These are phyloP conservation scores for Hypomontagnella submonticulosa DNA, from an alignment of 495 filamentous ascomycete species.

Conservation along the genomic window DNA sequence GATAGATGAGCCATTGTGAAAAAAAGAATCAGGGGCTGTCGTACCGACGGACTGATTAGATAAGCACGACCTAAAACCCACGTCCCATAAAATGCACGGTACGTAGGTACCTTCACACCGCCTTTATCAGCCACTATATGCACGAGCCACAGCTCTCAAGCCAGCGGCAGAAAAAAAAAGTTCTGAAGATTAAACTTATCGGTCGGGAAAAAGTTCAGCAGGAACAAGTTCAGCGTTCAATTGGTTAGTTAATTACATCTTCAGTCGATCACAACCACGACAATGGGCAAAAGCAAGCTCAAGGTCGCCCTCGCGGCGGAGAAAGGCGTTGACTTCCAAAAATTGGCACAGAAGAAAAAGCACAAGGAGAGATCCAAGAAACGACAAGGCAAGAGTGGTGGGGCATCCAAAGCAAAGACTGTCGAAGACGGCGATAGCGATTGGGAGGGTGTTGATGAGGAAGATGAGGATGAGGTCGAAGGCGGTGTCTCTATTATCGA, in stretches of 20 bases:
- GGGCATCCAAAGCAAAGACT: conserved; percentile 50
- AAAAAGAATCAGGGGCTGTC: no score
- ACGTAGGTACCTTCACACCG: conserved; percentile 22
- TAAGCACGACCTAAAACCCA: neutral
- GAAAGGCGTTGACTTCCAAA: conserved; percentile 73
- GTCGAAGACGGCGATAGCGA: conserved; percentile 53
- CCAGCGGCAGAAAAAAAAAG: conserved; percentile 44
- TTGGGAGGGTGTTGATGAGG: conserved; percentile 59
- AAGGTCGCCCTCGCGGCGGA: conserved; percentile 73
- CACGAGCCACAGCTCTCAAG: conserved; percentile 20
- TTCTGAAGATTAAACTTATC: conserved; percentile 34
- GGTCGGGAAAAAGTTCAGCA: conserved; percentile 27
- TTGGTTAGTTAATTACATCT: conserved; percentile 10
- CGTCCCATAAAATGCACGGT: neutral
- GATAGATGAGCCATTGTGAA: no score
- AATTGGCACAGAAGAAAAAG: conserved; percentile 67
- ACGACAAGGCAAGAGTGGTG: conserved; percentile 56
- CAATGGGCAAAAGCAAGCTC: conserved; percentile 68
- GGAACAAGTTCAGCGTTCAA: conserved; percentile 25
- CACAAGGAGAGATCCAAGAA: conserved; percentile 64
- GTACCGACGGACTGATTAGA: no score
- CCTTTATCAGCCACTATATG: conserved; percentile 26
- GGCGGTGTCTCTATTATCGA: conserved; percentile 29
- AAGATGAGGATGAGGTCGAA: conserved; percentile 51
- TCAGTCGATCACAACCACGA: conserved; percentile 34